Conservation (phyloP, 345 rosid species). For the Salix arbutifolia region DNA sequence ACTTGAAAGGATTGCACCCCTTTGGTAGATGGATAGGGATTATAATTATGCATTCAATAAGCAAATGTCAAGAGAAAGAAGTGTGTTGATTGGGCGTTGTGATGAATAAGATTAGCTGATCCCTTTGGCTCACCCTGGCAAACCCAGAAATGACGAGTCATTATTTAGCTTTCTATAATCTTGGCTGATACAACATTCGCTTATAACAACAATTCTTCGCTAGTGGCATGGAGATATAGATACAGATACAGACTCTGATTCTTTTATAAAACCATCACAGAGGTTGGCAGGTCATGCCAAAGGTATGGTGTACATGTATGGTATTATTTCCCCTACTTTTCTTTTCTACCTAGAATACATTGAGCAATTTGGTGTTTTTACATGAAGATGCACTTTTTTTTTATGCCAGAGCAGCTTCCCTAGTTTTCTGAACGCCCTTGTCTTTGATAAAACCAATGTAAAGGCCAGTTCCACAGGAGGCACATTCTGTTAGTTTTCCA, state of each 20-base stretch:
- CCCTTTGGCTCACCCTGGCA: neutral
- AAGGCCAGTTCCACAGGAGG: conserved; percentile 51
- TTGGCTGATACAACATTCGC: neutral
- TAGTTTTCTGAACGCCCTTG: conserved; percentile 28
- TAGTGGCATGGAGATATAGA: conserved; percentile 12
- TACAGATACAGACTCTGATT: conserved; percentile 8
- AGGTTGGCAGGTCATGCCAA: conserved; percentile 22
- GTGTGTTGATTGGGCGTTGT: neutral
- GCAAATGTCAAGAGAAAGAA: neutral
- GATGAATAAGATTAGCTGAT: neutral
- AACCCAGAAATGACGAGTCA: neutral
- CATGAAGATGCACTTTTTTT: conserved; percentile 2
- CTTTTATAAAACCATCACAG: conserved; percentile 8
- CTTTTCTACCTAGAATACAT: conserved; percentile 3
- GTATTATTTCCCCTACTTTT: neutral
- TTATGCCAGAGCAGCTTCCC: conserved; percentile 50
- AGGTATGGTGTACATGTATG: conserved; percentile 14
- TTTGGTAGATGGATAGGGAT: neutral
- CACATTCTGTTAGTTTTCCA: conserved; percentile 45
- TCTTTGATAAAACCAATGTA: conserved; percentile 57
- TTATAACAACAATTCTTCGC: conserved; percentile 11
- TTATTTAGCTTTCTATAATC: neutral
- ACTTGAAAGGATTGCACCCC: neutral
- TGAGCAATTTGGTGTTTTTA: neutral
- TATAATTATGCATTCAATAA: neutral